Evolutionary conservation across 2,329 filamentous ascomycete genomes (phyloP).

Genomic region (Hymenoscyphus fraxineus): DNA sequence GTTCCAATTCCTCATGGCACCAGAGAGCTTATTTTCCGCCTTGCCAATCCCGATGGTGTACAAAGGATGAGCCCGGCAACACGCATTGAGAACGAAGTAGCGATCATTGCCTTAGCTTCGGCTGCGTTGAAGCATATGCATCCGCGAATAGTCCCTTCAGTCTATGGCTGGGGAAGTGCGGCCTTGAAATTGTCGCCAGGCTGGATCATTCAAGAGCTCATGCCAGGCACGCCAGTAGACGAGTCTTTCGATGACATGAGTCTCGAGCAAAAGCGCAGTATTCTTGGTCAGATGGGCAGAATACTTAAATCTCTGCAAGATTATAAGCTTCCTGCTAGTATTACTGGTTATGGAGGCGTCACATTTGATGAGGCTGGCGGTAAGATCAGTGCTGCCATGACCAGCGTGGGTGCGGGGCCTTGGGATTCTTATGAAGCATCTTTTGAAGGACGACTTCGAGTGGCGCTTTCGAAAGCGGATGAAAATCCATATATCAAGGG

Average conservation of each 20-base stretch:
- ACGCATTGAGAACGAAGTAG: background rate
- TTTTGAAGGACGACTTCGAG: slow-evolving; percentile 29
- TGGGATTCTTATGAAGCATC: slow-evolving; percentile 32
- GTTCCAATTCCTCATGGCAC: background rate
- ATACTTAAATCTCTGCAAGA: slow-evolving; percentile 35
- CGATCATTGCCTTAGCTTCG: background rate
- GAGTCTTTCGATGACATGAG: slow-evolving; percentile 28
- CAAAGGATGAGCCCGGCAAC: background rate
- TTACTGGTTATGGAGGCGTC: slow-evolving; percentile 34
- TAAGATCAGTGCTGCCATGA: slow-evolving; percentile 35
- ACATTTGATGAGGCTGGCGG: slow-evolving; percentile 33
- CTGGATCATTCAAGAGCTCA: slow-evolving; percentile 35
- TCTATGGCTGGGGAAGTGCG: slow-evolving; percentile 34
- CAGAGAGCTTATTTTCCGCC: background rate
- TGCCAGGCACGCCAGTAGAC: slow-evolving; percentile 31
- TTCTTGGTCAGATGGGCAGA: slow-evolving; percentile 34
- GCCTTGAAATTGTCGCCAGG: slow-evolving; percentile 21
- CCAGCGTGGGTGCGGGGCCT: slow-evolving; percentile 33
- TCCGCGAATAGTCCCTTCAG: background rate
- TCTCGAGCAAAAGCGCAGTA: slow-evolving; percentile 26
- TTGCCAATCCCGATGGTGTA: background rate
- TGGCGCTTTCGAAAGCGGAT: slow-evolving; percentile 32
- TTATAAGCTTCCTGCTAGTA: slow-evolving; percentile 34
- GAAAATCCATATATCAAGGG: slow-evolving; percentile 29
- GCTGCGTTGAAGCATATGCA: background rate